Evolutionary conservation across 768 basidiomycete species (phyloP).

Genomic region (Termitomyces sp.): DNA sequence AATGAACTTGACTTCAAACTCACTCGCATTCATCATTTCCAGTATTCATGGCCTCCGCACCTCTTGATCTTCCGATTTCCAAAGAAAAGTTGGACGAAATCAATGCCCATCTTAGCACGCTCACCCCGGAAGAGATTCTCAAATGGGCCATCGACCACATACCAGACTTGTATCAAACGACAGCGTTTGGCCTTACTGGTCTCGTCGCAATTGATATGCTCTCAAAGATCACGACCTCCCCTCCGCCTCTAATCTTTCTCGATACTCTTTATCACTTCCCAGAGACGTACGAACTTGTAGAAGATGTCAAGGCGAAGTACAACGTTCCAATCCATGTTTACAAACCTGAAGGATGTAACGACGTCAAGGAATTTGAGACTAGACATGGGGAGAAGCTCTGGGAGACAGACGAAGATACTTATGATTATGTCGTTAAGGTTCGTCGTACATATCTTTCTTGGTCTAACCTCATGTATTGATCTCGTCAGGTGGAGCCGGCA

Average conservation of each 20-base stretch:
- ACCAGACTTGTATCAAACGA: constrained; percentile 85
- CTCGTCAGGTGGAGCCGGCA: constrained; percentile 81
- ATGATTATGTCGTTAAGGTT: constrained; percentile 93
- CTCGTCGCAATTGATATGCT: constrained; percentile 95
- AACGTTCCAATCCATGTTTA: constrained; percentile 69
- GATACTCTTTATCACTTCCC: constrained; percentile 96
- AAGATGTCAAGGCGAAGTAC: constrained; percentile 75
- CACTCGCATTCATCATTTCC: constrained; percentile 1
- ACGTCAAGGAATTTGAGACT: constrained; percentile 68
- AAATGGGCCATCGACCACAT: constrained; percentile 79
- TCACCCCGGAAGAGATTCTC: constrained; percentile 82
- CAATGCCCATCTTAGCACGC: constrained; percentile 67
- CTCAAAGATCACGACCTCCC: constrained; percentile 62
- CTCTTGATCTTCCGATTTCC: constrained; percentile 54
- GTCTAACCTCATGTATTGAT: neutral
- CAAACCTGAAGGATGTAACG: constrained; percentile 68
- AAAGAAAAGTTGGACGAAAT: constrained; percentile 54
- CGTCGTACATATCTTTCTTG: constrained; percentile 10
- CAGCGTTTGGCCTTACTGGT: constrained; percentile 94
- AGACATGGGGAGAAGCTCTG: constrained; percentile 80
- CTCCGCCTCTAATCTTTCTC: constrained; percentile 89
- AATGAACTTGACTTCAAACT: constrained; percentile 1
- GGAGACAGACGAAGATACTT: constrained; percentile 82
- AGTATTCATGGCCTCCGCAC: constrained; percentile 25
- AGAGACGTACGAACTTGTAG: constrained; percentile 87